phyloP scores from a whole-genome alignment of 495 filamentous ascomycete species.

The Coniosporium apollinis region DNA sequence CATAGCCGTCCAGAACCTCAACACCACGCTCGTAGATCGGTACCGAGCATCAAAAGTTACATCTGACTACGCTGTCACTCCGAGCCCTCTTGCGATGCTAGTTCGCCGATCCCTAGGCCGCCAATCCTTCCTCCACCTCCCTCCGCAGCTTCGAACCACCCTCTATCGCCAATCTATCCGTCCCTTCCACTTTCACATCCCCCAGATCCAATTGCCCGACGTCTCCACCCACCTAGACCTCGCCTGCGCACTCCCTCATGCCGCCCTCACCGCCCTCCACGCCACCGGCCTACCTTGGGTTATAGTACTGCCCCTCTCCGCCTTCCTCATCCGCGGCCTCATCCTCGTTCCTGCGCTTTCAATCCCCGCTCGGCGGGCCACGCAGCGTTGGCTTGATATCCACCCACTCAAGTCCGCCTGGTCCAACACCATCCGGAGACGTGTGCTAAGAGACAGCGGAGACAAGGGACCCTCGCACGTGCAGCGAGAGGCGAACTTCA shows the following conservation, averaged over 20 bases:
- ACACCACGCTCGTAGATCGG: too few species aligned
- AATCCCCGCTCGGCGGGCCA: slow-evolving; percentile 31
- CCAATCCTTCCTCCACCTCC: slow-evolving; percentile 7
- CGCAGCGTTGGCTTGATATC: slow-evolving; percentile 28
- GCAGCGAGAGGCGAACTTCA: slow-evolving; percentile 1
- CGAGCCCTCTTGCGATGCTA: too few species aligned
- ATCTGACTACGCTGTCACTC: too few species aligned
- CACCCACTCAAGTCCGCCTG: slow-evolving; percentile 34
- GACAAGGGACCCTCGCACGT: too few species aligned
- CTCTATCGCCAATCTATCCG: neutral
- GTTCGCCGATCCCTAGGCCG: too few species aligned
- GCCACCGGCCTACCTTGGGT: slow-evolving; percentile 50
- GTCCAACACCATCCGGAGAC: neutral
- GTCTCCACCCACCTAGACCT: slow-evolving; percentile 30
- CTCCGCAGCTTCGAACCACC: slow-evolving; percentile 2
- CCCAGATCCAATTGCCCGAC: slow-evolving; percentile 28
- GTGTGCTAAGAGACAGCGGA: too few species aligned
- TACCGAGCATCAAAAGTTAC: too few species aligned
- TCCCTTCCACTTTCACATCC: slow-evolving; percentile 15
- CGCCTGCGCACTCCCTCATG: slow-evolving; percentile 33
- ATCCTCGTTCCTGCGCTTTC: slow-evolving; percentile 41
- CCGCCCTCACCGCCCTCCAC: slow-evolving; percentile 45
- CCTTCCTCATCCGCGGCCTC: slow-evolving; percentile 39
- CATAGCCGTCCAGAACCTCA: too few species aligned
- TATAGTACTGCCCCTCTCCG: slow-evolving; percentile 50